Evolutionary conservation across 2,329 filamentous ascomycete genomes (phyloP).

Genomic region (Podosphaera xanthii): DNA sequence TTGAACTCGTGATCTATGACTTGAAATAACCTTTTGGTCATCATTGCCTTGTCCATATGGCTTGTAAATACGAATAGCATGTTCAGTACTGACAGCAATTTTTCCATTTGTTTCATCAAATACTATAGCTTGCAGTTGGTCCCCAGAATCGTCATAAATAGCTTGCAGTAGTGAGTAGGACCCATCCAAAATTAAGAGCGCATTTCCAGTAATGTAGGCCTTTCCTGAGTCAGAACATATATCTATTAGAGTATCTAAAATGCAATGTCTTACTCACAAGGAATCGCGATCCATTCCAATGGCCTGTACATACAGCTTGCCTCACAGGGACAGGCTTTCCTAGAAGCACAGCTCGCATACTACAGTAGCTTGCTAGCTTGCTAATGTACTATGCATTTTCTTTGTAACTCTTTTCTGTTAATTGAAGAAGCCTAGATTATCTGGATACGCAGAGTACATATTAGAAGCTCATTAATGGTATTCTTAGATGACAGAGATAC

Average conservation of each 20-base stretch:
- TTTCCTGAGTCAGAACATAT: conserved; percentile 16
- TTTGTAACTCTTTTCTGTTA: neutral
- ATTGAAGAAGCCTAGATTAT: no score
- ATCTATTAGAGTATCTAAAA: no score
- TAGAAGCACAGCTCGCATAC: conserved; percentile 59
- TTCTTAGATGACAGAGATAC: no score
- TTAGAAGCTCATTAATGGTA: no score
- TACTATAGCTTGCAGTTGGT: conserved; percentile 44
- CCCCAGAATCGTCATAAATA: conserved; percentile 59
- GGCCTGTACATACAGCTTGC: conserved; percentile 51
- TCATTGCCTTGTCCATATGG: conserved; percentile 50
- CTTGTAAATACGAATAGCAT: conserved; percentile 51
- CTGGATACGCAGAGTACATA: no score
- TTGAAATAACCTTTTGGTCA: conserved; percentile 40
- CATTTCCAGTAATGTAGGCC: conserved; percentile 78
- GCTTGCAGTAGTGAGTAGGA: conserved; percentile 64
- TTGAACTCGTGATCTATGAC: neutral
- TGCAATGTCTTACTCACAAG: conserved; percentile 30
- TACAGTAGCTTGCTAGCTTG: conserved; percentile 11
- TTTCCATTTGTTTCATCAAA: conserved; percentile 68
- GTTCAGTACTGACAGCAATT: conserved; percentile 52
- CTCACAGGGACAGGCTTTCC: conserved; percentile 57
- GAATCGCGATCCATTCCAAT: conserved; percentile 50
- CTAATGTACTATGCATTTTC: no score
- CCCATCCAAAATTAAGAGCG: conserved; percentile 60